A percentile compares a stretch with the other conserved stretches of the same genome.
Evolutionary conservation across 176 grass and related monocot species (phyloP).

Genomic region (Avena eriantha): DNA sequence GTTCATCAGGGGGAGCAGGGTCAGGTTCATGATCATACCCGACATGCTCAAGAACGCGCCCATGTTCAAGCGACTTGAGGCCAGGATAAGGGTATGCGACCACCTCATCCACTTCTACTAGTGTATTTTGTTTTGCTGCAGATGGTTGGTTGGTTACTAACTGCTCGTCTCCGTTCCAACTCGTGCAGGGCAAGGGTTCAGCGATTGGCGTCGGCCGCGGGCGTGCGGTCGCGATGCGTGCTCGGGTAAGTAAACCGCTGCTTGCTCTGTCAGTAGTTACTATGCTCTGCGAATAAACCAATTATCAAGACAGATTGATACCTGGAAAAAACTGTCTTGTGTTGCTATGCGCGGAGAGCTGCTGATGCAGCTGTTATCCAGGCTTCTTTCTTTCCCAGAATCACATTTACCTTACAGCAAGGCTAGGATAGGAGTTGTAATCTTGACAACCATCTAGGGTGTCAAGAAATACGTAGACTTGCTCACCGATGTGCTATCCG

Average conservation of each 20-base stretch:
- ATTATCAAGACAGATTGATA: too few relatives aligned
- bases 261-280: too few relatives aligned
- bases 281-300: not conserved
- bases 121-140: not conserved
- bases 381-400: too few relatives aligned
- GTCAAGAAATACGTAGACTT: too few relatives aligned
- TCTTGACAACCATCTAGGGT: too few relatives aligned
- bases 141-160: not conserved
- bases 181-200: slow-evolving; percentile 65
- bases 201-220: slow-evolving; percentile 74
- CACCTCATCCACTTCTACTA: not conserved
- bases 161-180: not conserved
- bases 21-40: slow-evolving; percentile 76
- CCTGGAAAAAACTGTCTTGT: too few relatives aligned
- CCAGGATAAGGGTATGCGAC: slow-evolving; percentile 44
- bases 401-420: too few relatives aligned
- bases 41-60: slow-evolving; percentile 85
- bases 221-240: slow-evolving; percentile 71
- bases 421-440: too few relatives aligned
- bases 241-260: not conserved
- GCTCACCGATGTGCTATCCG: too few relatives aligned
- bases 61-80: slow-evolving; percentile 72
- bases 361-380: too few relatives aligned
- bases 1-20: slow-evolving; percentile 70
- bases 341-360: too few relatives aligned